phyloP scores from a whole-genome alignment of 768 basidiomycete genomes.

The Rhodotorula graminis region DNA sequence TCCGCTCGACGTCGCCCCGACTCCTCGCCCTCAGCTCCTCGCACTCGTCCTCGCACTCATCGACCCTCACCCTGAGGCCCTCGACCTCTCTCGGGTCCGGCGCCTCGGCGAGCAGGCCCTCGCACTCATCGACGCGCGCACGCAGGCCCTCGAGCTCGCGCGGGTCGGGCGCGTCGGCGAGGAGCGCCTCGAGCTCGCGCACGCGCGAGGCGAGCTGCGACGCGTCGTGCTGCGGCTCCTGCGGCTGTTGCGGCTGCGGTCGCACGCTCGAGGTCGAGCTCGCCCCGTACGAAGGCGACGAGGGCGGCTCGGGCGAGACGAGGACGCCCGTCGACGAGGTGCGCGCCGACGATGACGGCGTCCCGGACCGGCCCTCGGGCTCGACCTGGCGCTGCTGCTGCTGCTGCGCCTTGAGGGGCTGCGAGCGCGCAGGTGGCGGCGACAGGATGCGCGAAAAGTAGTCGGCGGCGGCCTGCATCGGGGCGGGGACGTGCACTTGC shows the following conservation, averaged over 20 bases:
- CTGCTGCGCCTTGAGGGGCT: not conserved
- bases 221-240: not conserved
- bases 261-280: too few relatives aligned
- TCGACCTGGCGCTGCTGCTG: not conserved
- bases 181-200: constrained; percentile 19
- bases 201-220: constrained; percentile 50
- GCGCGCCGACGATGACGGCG: not conserved
- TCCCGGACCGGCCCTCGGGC: not conserved
- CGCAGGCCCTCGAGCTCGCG: constrained; percentile 59
- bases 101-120: constrained; percentile 5
- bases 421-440: not conserved
- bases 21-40: not conserved
- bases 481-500: not conserved
- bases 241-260: too few relatives aligned
- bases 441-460: not conserved
- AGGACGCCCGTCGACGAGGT: not conserved
- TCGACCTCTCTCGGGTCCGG: constrained; percentile 55
- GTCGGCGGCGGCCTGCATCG: not conserved
- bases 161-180: not conserved
- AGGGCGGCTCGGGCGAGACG: not conserved
- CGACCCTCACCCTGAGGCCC: constrained; percentile 48
- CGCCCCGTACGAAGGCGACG: not conserved
- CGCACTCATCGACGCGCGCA: constrained; percentile 20
- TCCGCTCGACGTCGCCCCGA: constrained; percentile 8
- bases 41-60: not conserved